Evolutionary conservation across 768 basidiomycete species (phyloP).

Genomic region (Mycena haematopus): DNA sequence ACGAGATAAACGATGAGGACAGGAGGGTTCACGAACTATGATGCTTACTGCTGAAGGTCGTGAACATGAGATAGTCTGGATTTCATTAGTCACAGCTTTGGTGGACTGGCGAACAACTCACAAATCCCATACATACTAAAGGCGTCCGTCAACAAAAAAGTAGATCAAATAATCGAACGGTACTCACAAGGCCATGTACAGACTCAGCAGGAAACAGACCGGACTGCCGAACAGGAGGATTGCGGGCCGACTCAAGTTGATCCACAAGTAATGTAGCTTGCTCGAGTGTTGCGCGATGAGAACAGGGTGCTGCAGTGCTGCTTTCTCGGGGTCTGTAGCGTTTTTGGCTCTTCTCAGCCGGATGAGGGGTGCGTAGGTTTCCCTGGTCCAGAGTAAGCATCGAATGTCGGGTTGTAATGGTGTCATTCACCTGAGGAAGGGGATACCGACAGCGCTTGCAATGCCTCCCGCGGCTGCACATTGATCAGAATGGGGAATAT

Average conservation of each 20-base stretch:
- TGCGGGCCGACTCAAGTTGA: slow-evolving; percentile 62
- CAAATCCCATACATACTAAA: slow-evolving; percentile 50
- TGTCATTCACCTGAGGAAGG: slow-evolving; percentile 41
- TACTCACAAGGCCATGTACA: slow-evolving; percentile 69
- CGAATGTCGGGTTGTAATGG: not conserved
- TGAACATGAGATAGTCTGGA: slow-evolving; percentile 60
- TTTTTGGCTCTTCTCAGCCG: slow-evolving; percentile 42
- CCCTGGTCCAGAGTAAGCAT: slow-evolving; percentile 33
- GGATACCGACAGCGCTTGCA: slow-evolving; percentile 47
- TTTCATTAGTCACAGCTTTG: not conserved
- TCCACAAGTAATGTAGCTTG: slow-evolving; percentile 49
- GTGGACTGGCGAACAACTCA: slow-evolving; percentile 31
- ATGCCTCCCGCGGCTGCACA: slow-evolving; percentile 39
- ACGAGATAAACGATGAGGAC: not conserved
- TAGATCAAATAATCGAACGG: not conserved
- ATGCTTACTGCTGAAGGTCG: slow-evolving; percentile 57
- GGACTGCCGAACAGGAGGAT: slow-evolving; percentile 61
- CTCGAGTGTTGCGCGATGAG: slow-evolving; percentile 29
- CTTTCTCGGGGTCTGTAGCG: slow-evolving; percentile 45
- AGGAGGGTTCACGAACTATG: slow-evolving; percentile 27
- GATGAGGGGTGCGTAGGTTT: slow-evolving; percentile 66
- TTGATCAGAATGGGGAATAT: slow-evolving; percentile 19
- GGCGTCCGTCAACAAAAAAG: not conserved
- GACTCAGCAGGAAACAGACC: slow-evolving; percentile 68
- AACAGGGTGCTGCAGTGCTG: slow-evolving; percentile 32